Evolutionary conservation across 2,329 filamentous ascomycete genomes (phyloP), one percentile per base, ranked within the genome.

Genomic region (Elsinoe ampelina): DNA sequence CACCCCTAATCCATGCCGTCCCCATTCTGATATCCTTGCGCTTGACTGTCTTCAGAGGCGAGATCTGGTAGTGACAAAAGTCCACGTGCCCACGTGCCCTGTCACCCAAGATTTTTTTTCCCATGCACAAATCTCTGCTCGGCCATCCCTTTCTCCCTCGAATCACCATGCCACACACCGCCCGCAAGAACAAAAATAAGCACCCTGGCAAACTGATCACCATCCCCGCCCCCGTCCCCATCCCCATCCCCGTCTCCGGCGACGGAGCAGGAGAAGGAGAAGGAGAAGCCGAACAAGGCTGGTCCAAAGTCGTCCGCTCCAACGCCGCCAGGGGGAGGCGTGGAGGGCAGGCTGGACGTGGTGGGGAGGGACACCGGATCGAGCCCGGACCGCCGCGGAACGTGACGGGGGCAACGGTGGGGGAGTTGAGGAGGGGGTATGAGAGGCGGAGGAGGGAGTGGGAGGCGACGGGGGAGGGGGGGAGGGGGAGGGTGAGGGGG

Each of bases 161-260:
- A 15, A n/a, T 11, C 22, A 26, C 6, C 26, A 60, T 60, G 59
- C 59, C 59, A 7, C 59, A 60, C 55, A 57, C 59, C 2, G 48
- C 42, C 6, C 57, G 59, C 22, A 47, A 42, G 26, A 43, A 52
- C 55, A 30, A 34, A 38, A 2, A n/a, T n/a, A n/a, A n/a, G n/a
- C 42, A 48, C 10, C 34, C 48, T 7, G 30, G 51, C 10, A 58
- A 58, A 19, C 45, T 51, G 2, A 35, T 36, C 17, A 39, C 43
- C 6, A 34, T 47, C 13, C 39, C n/a, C n/a, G n/a, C n/a, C n/a
- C n/a, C n/a, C n/a, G n/a, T n/a, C n/a, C n/a, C n/a, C n/a, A n/a
- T n/a, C n/a, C n/a, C 22, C 22, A 26, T 26, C 6, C 22, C 22
- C 22, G 22, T 26, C 22, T 26, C 22, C 22, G 22, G 22, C 22